Base-by-base conservation (phyloP, 305 asterid genomes). In the Fraxinus nigra region DNA sequence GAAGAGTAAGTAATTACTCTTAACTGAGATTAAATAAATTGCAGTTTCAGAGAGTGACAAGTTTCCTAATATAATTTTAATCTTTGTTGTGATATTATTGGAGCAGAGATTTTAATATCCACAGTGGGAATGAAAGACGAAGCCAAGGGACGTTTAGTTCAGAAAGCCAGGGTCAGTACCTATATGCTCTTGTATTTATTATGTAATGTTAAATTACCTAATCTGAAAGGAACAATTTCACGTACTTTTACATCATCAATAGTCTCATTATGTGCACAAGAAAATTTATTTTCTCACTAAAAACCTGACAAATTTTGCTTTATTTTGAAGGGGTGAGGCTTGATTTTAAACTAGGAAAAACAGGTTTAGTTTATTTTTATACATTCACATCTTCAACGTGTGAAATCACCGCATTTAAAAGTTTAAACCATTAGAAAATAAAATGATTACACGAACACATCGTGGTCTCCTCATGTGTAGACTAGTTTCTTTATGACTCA, bases 91-190 rank as follows among this genome's bases (percentile, higher is more conserved):
- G 28, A 20, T 65, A 78, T 76, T 79, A 78, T 76, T 79, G 76
- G 7, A 1, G 18, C 87, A 94, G 91, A 93, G 65, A 89, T 94
- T 81, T 76, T 87, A 80, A 94, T 95, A 79, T 94, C 97, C 72
- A 94, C 98, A 0, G 95, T 93, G 34, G 97, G 93, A 75, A 92
- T 90, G 93, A 94, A 89, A 85, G 98, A 94, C 70, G 92, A 88
- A 86, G 80, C 89, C 73, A 92, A 92, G 80, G 97, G 95, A 8
- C 95, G 94, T 11, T 5, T 87, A 51, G 91, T 92, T 77, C 94
- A 94, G 84, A 94, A 94, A 85, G 98, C 98, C 28, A 88, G 97
- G 93, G 98, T 92, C 84, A 84, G 89, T 7, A 79, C 4, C 33
- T 2, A 22, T 43, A 5, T n/a, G 10, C 69, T 28, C 18, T 46